Percentiles rank a stretch among this genome's conserved stretches.
Conservation (phyloP, 768 basidiomycete species). For the Calvatia gigantea region DNA sequence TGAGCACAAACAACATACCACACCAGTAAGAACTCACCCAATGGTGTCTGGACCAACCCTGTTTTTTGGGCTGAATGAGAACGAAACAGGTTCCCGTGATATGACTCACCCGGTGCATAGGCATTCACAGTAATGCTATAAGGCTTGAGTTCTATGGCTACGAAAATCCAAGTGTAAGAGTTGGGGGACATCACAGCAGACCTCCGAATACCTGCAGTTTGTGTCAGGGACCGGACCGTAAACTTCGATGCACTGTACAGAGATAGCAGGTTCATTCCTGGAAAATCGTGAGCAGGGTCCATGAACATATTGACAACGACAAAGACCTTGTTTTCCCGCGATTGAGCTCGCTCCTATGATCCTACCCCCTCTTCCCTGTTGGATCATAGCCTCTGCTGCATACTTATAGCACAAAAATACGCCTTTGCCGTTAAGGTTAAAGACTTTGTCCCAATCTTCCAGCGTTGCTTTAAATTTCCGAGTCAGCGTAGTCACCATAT, state of each 20-base stretch:
- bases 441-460: slow-evolving; percentile 36
- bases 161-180: neutral
- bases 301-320: neutral
- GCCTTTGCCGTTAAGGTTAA: slow-evolving; percentile 53
- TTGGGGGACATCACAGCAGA: neutral
- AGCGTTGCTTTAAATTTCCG: slow-evolving; percentile 23
- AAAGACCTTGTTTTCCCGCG: slow-evolving; percentile 24
- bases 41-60: neutral
- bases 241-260: slow-evolving; percentile 35
- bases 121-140: slow-evolving; percentile 41
- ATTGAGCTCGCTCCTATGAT: slow-evolving; percentile 46
- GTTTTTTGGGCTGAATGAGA: neutral
- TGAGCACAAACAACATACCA: neutral
- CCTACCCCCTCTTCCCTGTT: slow-evolving; percentile 49
- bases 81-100: neutral
- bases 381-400: slow-evolving; percentile 59
- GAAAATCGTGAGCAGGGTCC: neutral
- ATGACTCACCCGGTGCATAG: slow-evolving; percentile 31
- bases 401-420: slow-evolving; percentile 62
- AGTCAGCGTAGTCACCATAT: neutral
- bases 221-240: slow-evolving; percentile 36
- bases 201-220: slow-evolving; percentile 28
- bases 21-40: neutral
- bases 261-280: neutral
- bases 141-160: slow-evolving; percentile 33